These are phyloP conservation scores for Acrocalymma vagum DNA, from an alignment of 2,329 filamentous ascomycete species.

Conservation along the genomic window DNA sequence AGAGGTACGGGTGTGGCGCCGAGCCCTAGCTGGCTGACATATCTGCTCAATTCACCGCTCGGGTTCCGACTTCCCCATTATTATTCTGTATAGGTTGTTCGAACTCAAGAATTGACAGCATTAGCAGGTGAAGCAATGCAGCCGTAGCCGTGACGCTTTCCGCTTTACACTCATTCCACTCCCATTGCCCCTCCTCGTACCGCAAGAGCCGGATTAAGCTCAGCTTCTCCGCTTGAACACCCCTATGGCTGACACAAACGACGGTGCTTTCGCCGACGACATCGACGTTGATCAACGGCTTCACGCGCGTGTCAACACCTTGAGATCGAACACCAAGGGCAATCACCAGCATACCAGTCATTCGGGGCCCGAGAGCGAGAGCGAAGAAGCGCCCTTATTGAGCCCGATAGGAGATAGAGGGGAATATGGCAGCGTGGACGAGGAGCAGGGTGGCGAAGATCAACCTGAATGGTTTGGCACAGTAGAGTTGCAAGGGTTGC, in stretches of 20 bases:
- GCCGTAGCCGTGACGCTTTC: too few species aligned
- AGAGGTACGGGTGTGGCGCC: too few species aligned
- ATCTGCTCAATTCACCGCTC: too few species aligned
- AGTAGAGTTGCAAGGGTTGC: slow-evolving; percentile 50
- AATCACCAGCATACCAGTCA: slow-evolving; percentile 17
- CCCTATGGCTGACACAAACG: slow-evolving; percentile 32
- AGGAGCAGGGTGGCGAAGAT: slow-evolving; percentile 10
- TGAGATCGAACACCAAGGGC: slow-evolving; percentile 17
- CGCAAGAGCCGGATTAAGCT: background rate
- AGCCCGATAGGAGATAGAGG: slow-evolving; percentile 16
- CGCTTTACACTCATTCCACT: background rate
- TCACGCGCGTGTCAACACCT: slow-evolving; percentile 18
- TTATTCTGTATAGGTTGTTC: too few species aligned
- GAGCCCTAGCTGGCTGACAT: too few species aligned
- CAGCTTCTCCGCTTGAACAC: background rate
- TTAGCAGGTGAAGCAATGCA: too few species aligned
- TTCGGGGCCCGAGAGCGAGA: slow-evolving; percentile 16
- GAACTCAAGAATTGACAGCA: too few species aligned
- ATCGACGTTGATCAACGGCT: slow-evolving; percentile 37
- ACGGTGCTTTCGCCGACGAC: slow-evolving; percentile 39
- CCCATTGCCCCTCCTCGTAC: background rate
- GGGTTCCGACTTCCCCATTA: too few species aligned
- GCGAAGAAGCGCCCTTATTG: slow-evolving; percentile 40
- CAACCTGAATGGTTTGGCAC: slow-evolving; percentile 42
- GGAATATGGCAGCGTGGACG: slow-evolving; percentile 19